Conservation (phyloP, 2,329 filamentous ascomycete genomes). For the Zymoseptoria tritici region DNA sequence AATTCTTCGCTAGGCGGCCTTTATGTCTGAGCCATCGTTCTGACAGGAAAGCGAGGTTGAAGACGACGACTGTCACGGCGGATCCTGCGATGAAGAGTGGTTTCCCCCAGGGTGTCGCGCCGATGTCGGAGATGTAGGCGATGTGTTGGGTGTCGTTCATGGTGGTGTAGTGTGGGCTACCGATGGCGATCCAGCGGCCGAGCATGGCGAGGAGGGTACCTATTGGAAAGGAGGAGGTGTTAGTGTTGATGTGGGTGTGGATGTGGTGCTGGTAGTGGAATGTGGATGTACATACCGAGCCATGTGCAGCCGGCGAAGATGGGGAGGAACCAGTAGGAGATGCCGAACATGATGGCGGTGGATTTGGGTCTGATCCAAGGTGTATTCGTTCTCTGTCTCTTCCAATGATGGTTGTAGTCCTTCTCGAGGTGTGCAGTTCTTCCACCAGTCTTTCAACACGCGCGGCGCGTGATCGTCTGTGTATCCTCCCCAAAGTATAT, state of each 20-base stretch:
- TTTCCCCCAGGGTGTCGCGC: constrained; percentile 53
- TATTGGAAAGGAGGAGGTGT: constrained; percentile 13
- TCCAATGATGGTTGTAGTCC: not conserved
- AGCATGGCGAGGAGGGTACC: constrained; percentile 63
- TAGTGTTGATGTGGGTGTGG: not conserved
- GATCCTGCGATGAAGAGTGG: constrained; percentile 72
- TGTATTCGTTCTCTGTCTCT: not conserved
- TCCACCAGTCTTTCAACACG: not conserved
- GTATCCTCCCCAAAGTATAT: not conserved
- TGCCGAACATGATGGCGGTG: constrained; percentile 29
- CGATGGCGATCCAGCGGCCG: constrained; percentile 58
- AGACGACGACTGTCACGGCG: constrained; percentile 64
- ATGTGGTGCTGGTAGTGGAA: too few species aligned
- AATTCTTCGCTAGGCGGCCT: constrained; percentile 71
- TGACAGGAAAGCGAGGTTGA: constrained; percentile 71
- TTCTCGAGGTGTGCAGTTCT: not conserved
- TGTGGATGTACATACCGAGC: constrained; percentile 38
- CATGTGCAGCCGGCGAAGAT: constrained; percentile 58
- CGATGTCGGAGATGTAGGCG: constrained; percentile 50
- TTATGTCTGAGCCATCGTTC: constrained; percentile 81
- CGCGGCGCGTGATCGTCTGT: not conserved
- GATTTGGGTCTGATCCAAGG: not conserved
- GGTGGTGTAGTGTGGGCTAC: constrained; percentile 51
- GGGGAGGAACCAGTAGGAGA: constrained; percentile 57
- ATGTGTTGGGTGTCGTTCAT: constrained; percentile 55